phyloP scores from a whole-genome alignment of 1,139 yeast genomes.

The Geotrichum siamense region DNA sequence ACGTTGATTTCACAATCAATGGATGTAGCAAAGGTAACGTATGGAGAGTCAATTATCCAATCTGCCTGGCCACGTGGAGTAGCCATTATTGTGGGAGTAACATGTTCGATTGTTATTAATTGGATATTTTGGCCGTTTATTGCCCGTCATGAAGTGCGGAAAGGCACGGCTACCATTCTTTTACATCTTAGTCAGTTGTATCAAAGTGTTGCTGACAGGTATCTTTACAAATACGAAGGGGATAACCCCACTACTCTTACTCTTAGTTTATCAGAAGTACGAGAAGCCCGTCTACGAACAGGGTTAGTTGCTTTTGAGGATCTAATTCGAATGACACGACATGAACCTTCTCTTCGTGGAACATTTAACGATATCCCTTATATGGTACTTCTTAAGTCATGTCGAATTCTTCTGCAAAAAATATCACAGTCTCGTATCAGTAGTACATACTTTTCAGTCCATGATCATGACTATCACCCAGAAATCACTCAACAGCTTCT shows the following conservation, averaged over 20 bases:
- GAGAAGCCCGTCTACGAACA: slow-evolving; percentile 45
- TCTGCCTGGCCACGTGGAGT: slow-evolving; percentile 39
- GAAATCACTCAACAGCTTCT: slow-evolving; percentile 37
- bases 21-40: slow-evolving; percentile 18
- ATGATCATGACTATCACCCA: slow-evolving; percentile 28
- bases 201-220: slow-evolving; percentile 43
- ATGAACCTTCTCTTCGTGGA: slow-evolving; percentile 35
- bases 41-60: slow-evolving; percentile 17
- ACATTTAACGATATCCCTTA: slow-evolving; percentile 27
- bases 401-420: slow-evolving; percentile 39
- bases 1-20: slow-evolving; percentile 37
- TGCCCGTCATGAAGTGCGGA: slow-evolving; percentile 40
- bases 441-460: slow-evolving; percentile 42
- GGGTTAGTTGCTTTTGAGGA: slow-evolving; percentile 38
- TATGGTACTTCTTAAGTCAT: slow-evolving; percentile 33
- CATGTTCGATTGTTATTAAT: slow-evolving; percentile 36
- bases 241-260: slow-evolving; percentile 43
- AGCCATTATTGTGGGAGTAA: slow-evolving; percentile 38
- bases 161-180: slow-evolving; percentile 38
- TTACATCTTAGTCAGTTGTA: slow-evolving; percentile 42
- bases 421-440: slow-evolving; percentile 45
- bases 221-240: slow-evolving; percentile 41
- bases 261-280: slow-evolving; percentile 39
- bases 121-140: slow-evolving; percentile 47
- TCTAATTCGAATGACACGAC: slow-evolving; percentile 35